Base-by-base conservation (phyloP, 805 yeast species). In the Starmerella tilneyi region DNA sequence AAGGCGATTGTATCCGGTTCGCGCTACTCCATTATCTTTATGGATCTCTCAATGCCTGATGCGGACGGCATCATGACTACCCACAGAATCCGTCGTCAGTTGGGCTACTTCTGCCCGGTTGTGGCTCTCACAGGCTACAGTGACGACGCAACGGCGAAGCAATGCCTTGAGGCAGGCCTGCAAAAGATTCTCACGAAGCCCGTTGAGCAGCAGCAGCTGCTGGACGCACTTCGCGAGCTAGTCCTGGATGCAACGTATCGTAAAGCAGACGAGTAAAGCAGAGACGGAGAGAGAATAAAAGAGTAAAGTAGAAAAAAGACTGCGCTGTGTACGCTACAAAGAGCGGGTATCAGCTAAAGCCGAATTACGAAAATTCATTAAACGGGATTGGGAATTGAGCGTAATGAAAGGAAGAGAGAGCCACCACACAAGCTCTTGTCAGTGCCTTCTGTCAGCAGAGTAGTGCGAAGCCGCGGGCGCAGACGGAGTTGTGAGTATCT, bases 51-150 rank as follows among this genome's bases (percentile, higher is more conserved):
- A 29, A 61, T 61, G 58, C 58, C 56, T 23, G 51, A 49, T 1
- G 43, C 51, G 26, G 55, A 58, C 40, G 64, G 64, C 2, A 46
- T 60, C 22, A 54, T 53, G 19, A 59, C 64, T 9, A 58, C 64
- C 1, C 51, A 51, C 23, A 69, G 72, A 57, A 81, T 88, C 28
- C 68, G 94, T 36, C 63, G 71, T 16, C 77, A 79, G 36, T 63
- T 82, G 42, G 67, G 72, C 6, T 85, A 75, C 58, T 61, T 62
- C 2, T 73, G 74, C n/a, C 95, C 96, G 0, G 86, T 88, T 45
- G 88, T 88, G 37, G 96, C 96, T 0, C 68, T 88, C 45, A 88
- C 96, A 0, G 96, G 96, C 2, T 85, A 81, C 67, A 94, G 94
- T 1, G 96, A 88, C 62, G 84, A 81, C 54, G 78, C 84, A 39